These are phyloP conservation scores for Thyridium curvatum DNA, from an alignment of 2,329 filamentous ascomycete genomes.

Conservation along the genomic window DNA sequence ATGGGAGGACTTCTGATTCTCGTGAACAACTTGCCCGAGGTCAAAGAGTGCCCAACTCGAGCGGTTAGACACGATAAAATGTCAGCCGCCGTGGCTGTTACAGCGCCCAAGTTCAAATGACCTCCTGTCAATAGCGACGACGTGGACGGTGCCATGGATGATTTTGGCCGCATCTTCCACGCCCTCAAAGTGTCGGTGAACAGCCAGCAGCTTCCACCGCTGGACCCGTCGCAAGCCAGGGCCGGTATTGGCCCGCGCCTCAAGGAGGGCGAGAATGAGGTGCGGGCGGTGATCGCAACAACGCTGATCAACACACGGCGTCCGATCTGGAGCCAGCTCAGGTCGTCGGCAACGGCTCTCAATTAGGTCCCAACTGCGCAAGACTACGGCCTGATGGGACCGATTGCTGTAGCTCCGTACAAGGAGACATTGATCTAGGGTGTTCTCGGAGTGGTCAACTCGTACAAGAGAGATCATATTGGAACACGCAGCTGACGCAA, in stretches of 20 bases:
- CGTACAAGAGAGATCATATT: no score
- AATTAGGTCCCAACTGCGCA: neutral
- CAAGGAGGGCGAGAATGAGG: slow-evolving; percentile 1
- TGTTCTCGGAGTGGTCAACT: no score
- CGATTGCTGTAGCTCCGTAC: no score
- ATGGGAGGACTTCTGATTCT: no score
- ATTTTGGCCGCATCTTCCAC: slow-evolving; percentile 5
- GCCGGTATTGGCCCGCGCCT: slow-evolving; percentile 3
- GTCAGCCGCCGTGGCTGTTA: slow-evolving; percentile 7
- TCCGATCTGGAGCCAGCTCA: slow-evolving; percentile 3
- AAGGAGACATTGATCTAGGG: no score
- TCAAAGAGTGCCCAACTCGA: no score
- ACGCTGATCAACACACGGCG: slow-evolving; percentile 4
- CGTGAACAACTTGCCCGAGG: no score
- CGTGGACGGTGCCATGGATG: slow-evolving; percentile 2
- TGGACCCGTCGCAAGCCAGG: slow-evolving; percentile 4
- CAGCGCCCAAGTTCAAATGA: neutral
- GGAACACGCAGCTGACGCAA: no score
- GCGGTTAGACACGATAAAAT: neutral
- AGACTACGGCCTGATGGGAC: no score
- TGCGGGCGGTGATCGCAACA: slow-evolving; percentile 4
- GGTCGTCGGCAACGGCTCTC: slow-evolving; percentile 1
- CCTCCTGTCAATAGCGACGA: neutral
- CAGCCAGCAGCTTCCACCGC: slow-evolving; percentile 1
- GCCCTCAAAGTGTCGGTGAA: slow-evolving; percentile 4